Percentiles rank a stretch among this genome's conserved stretches.
Evolutionary conservation across 2,329 filamentous ascomycete species (phyloP).

Genomic region (Leptographium wingfieldii): DNA sequence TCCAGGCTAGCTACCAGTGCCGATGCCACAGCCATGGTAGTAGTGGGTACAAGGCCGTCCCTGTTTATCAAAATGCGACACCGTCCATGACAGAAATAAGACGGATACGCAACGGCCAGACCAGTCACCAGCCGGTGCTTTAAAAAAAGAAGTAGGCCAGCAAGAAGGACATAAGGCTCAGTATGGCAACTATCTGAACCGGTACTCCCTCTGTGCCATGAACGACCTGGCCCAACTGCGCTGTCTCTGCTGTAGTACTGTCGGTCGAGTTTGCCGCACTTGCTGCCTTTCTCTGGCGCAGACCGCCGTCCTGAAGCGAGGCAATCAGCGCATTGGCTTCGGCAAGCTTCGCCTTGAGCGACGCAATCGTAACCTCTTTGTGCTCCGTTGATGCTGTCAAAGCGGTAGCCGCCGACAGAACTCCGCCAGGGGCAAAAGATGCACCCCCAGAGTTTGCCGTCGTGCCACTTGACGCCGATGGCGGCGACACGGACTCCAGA

Average conservation of each 20-base stretch:
- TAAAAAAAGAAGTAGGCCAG: slow-evolving; percentile 94
- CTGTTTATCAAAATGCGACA: neutral
- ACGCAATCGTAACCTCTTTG: slow-evolving; percentile 14
- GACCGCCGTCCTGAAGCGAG: slow-evolving; percentile 56
- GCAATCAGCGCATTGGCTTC: slow-evolving; percentile 64
- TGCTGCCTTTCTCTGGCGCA: slow-evolving; percentile 62
- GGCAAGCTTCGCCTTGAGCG: slow-evolving; percentile 22
- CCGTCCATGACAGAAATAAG: neutral
- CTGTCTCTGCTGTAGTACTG: slow-evolving; percentile 27
- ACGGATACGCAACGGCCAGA: neutral
- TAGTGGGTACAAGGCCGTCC: neutral
- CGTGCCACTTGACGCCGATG: no score
- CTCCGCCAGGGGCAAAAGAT: neutral
- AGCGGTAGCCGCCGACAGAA: neutral
- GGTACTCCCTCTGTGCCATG: slow-evolving; percentile 65
- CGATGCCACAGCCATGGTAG: neutral
- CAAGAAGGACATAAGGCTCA: slow-evolving; percentile 85
- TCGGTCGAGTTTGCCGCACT: slow-evolving; percentile 17
- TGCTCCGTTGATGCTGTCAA: neutral
- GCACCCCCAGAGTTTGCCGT: neutral
- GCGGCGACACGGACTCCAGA: slow-evolving; percentile 8
- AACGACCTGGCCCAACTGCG: slow-evolving; percentile 39
- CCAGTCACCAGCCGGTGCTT: neutral
- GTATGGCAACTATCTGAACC: slow-evolving; percentile 66
- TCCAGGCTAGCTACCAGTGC: neutral